Evolutionary conservation across 495 filamentous ascomycete species (phyloP).

Genomic region (Antarctomyces pellizariae): DNA sequence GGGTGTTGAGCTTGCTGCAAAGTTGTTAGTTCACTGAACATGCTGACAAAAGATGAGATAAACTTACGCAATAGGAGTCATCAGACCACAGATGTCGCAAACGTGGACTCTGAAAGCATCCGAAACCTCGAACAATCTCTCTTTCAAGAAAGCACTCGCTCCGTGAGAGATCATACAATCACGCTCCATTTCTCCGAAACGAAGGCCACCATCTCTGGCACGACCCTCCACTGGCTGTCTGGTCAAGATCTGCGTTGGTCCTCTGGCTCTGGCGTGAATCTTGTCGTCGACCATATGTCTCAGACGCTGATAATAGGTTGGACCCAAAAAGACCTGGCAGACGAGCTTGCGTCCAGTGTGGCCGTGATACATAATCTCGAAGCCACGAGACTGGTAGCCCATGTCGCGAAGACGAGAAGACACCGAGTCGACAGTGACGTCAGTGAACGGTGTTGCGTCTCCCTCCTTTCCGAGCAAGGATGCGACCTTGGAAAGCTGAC

Average conservation of each 20-base stretch:
- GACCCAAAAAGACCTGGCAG: conserved; percentile 88
- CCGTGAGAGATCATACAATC: conserved; percentile 99
- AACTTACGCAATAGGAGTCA: conserved; percentile 97
- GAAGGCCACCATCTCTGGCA: conserved; percentile 89
- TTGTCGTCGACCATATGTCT: conserved; percentile 99
- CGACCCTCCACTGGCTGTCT: conserved; percentile 96
- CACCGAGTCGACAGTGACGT: conserved; percentile 88
- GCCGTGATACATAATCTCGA: conserved; percentile 97
- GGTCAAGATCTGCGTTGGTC: conserved; percentile 91
- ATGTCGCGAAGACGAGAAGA: conserved; percentile 71
- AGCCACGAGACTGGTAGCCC: conserved; percentile 90
- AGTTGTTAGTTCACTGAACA: conserved; percentile 10
- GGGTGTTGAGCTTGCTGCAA: conserved; percentile 73
- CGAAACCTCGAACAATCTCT: conserved; percentile 86
- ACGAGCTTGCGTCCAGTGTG: conserved; percentile 85
- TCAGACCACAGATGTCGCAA: conserved; percentile 94
- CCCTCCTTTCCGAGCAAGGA: conserved; percentile 79
- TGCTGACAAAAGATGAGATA: conserved; percentile 3
- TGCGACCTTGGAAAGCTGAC: conserved; percentile 85
- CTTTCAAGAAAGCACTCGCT: conserved; percentile 88
- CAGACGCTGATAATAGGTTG: conserved; percentile 96
- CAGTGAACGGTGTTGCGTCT: conserved; percentile 94
- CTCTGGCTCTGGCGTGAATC: conserved; percentile 90
- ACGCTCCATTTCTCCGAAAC: conserved; percentile 99
- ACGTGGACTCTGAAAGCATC: conserved; percentile 98